Evolutionary conservation across 768 basidiomycete genomes (phyloP), one percentile per base, ranked within the genome.

Genomic region (Collybiopsis luxurians): DNA sequence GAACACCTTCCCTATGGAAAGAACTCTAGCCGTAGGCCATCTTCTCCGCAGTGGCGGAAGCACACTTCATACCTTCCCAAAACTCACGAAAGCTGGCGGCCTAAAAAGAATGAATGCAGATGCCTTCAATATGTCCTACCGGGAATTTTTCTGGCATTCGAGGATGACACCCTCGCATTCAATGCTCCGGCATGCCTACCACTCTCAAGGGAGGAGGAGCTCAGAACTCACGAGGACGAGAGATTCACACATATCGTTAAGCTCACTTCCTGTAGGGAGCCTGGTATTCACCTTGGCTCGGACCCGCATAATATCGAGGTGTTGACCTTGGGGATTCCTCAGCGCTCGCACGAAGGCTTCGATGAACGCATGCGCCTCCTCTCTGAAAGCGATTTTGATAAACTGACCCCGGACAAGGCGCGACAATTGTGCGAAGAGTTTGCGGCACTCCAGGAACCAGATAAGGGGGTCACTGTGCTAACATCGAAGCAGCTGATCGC

Each of bases 121-220:
- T 65, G 64, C 45, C 54, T 60, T 30, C 64, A 65, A 43, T 57
- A 59, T 57, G 54, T 65, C 48, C 47, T 60, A 26, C 61, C 58
- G 36, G 64, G 61, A 5, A 58, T 65, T 24, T 63, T 47, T 61
- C 55, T 65, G 45, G 64, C 64, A 46, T 65, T 65, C 45, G 64
- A 65, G 52, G 61, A 63, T 55, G 64, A 65, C 55, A 58, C 34
- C 19, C 40, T 58, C 57, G 45, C 50, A 40, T 62, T 55, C 27
- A 58, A 60, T 31, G 38, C 49, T 30, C 45, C 57, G 4, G 13
- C 10, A 11, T 4, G 21, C 17, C 10, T 27, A 19, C 26, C 10
- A 10, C 53, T 54, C 15, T 26, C 53, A 5, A 15, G 12, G 2
- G 54, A 55, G 23, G 54, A 55, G 36, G 54, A 55, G 31, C 54